Evolutionary conservation across 73 alveolate species (phyloP), one percentile per base, ranked within the genome.

Genomic region (Symbiodinium pilosum): DNA sequence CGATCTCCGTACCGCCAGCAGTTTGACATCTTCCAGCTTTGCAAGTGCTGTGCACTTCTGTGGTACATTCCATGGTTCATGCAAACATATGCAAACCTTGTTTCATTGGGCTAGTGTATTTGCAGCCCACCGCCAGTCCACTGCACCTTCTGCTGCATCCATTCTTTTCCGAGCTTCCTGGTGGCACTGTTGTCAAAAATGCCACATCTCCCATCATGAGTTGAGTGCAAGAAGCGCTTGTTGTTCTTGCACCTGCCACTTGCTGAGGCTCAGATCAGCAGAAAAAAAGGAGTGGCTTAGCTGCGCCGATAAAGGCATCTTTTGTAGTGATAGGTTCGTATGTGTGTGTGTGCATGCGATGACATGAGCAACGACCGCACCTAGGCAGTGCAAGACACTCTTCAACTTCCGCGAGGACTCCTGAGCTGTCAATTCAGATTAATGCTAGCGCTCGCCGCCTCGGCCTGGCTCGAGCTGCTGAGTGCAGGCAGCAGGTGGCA

Each of bases 381-480:
- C 83, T 5, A 91, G 97, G 97, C 87, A 91, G 41, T 30, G 84
- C 97, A 38, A 43, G 81, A 83, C 30, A 41, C 77, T 91, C 32
- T 91, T 91, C 97, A 69, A 71, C 97, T 91, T 91, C 89, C 97
- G 97, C n/a, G 86, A 91, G 97, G 97, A 69, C 56, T 26, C 28
- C 32, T 7, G 30, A 26, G 8, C 59, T 16, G 81, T 7, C 41
- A 20, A 0, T 9, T 16, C 68, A 24, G 68, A 24, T 16, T 54
- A 24, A 64, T 14, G 36, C 36, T 64, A 9, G 28, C 40, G 36
- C 36, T 64, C 41, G 12, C 5, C 32, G 14, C 6, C 77, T 64
- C 77, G 36, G 81, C 36, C 30, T 3, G 34, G 81, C 81, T 24
- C 81, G 1, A n/a, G 39, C 16, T 56, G 75, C 28, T n/a, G n/a